Evolutionary conservation across 139 green algal genomes (phyloP).

Genomic region (Chlamydomonas eustigma): DNA sequence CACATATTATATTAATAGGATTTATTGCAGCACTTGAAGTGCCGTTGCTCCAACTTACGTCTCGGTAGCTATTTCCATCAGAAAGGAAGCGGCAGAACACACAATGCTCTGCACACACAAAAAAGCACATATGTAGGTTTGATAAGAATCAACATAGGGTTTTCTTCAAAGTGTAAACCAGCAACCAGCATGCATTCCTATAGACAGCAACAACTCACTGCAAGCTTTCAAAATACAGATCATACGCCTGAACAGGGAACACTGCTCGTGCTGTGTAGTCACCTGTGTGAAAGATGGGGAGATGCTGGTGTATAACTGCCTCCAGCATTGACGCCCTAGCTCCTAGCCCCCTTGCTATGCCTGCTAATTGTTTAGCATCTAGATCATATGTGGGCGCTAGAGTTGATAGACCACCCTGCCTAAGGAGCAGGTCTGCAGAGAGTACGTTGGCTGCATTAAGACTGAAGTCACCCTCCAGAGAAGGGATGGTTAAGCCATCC

Average conservation of each 20-base stretch:
- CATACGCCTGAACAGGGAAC: too few relatives aligned
- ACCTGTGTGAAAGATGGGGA: conserved; percentile 86
- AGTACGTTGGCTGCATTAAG: conserved; percentile 81
- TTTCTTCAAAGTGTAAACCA: too few relatives aligned
- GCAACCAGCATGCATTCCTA: too few relatives aligned
- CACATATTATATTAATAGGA: too few relatives aligned
- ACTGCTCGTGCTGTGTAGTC: too few relatives aligned
- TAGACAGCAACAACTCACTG: too few relatives aligned
- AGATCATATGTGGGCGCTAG: conserved; percentile 76
- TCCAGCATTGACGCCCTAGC: conserved; percentile 20
- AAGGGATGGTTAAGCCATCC: background rate
- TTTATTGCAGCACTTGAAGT: too few relatives aligned
- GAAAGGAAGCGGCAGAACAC: conserved; percentile 61
- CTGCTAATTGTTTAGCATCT: conserved; percentile 60
- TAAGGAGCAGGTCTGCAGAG: conserved; percentile 54
- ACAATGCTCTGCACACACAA: conserved; percentile 60
- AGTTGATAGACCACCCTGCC: conserved; percentile 9
- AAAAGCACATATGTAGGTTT: too few relatives aligned
- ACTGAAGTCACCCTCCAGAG: conserved; percentile 75
- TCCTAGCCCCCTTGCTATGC: conserved; percentile 20
- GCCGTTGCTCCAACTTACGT: conserved; percentile 39
- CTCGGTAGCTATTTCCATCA: conserved; percentile 61
- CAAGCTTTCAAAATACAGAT: too few relatives aligned
- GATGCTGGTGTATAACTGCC: conserved; percentile 73
- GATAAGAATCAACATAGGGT: too few relatives aligned